Percentiles rank a stretch among this genome's conserved stretches.
Evolutionary conservation across 148 eudicot species (phyloP).

Genomic region (Arctostaphylos glauca): DNA sequence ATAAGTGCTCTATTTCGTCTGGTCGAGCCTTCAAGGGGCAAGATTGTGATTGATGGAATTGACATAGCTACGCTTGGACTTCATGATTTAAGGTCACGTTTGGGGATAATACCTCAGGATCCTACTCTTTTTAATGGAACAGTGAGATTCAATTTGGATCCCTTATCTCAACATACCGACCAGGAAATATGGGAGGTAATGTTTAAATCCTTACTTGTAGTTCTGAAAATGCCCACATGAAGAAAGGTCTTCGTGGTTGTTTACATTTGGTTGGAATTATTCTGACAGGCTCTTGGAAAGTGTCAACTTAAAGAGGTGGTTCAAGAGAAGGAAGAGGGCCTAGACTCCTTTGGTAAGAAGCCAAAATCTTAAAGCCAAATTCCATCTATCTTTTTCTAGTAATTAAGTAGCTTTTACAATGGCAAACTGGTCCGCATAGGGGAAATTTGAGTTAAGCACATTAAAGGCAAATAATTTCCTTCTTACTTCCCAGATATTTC

Average conservation of each 20-base stretch:
- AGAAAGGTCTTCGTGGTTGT: background rate
- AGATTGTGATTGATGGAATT: slow-evolving; percentile 15
- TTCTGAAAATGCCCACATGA: background rate
- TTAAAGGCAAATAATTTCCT: background rate
- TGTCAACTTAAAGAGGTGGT: slow-evolving; percentile 85
- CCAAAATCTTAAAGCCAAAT: background rate
- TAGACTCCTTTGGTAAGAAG: slow-evolving; percentile 65
- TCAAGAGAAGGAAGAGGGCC: slow-evolving; percentile 64
- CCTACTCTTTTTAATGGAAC: slow-evolving; percentile 24
- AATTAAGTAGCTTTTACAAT: background rate
- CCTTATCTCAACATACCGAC: slow-evolving; percentile 16
- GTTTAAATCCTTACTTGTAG: background rate
- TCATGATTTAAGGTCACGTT: slow-evolving; percentile 23
- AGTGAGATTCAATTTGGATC: slow-evolving; percentile 21
- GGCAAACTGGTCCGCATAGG: background rate
- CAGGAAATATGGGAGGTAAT: slow-evolving; percentile 26
- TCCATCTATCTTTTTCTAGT: background rate
- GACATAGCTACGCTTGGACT: slow-evolving; percentile 21
- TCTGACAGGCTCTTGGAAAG: slow-evolving; percentile 62
- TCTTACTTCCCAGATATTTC: background rate
- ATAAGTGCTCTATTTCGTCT: slow-evolving; percentile 17
- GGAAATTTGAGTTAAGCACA: background rate
- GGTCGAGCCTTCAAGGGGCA: slow-evolving; percentile 19
- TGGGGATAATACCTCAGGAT: slow-evolving; percentile 28
- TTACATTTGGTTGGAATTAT: background rate